A percentile compares a stretch with the other conserved stretches of the same genome.
Conservation (phyloP, 2,329 filamentous ascomycete species). For the Rutstroemia sp. region DNA sequence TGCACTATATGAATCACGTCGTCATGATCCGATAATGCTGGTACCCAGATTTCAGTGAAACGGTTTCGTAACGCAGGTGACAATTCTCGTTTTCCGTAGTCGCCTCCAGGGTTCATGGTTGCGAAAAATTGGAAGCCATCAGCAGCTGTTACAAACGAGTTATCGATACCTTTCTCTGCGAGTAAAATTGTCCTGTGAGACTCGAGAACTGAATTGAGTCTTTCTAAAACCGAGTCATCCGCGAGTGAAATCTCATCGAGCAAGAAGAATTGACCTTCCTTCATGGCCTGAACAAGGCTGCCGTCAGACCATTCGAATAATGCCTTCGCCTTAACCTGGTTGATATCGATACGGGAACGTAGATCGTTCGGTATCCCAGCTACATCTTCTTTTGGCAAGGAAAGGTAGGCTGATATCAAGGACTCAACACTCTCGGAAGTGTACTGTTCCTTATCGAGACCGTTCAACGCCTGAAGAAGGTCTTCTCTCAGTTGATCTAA, state of each 20-base stretch:
- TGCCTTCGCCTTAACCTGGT: conserved; percentile 63
- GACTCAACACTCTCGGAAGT: conserved; percentile 53
- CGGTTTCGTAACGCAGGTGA: conserved; percentile 92
- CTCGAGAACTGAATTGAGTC: conserved; percentile 93
- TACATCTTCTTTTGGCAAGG: conserved; percentile 41
- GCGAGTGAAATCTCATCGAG: conserved; percentile 97
- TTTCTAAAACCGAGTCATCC: conserved; percentile 93
- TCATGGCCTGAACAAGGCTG: conserved; percentile 90
- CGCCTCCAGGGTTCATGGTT: conserved; percentile 98
- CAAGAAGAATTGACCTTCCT: conserved; percentile 79
- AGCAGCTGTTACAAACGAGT: conserved; percentile 69
- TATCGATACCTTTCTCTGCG: conserved; percentile 83
- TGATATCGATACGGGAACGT: conserved; percentile 34
- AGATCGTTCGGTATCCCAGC: conserved; percentile 22
- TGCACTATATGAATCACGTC: conserved; percentile 84
- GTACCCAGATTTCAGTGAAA: conserved; percentile 98
- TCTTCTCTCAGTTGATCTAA: conserved; percentile 58
- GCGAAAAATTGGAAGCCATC: conserved; percentile 91
- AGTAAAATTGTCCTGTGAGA: conserved; percentile 77
- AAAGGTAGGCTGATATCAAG: conserved; percentile 38
- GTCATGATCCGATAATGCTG: conserved; percentile 72
- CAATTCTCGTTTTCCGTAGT: conserved; percentile 96
- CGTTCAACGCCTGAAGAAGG: conserved; percentile 41
- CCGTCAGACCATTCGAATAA: conserved; percentile 97
- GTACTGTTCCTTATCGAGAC: conserved; percentile 39